Percentiles rank a stretch among this genome's conserved stretches.
These are phyloP conservation scores for Candida sanyaensis DNA, from an alignment of 1,139 yeast genomes.

Conservation along the genomic window DNA sequence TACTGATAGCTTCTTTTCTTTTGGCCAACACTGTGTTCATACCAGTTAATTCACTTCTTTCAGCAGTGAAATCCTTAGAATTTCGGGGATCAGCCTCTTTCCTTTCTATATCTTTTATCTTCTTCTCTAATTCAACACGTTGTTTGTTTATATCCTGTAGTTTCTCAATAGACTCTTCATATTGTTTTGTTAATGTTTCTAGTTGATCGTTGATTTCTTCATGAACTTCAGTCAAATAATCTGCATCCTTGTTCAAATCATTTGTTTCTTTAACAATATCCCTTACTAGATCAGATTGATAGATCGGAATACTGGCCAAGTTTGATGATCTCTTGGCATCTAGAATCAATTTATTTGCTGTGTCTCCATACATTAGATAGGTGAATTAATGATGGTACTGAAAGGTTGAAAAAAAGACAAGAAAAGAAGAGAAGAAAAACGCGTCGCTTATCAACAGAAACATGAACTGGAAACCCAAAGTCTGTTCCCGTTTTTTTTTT, in stretches of 20 bases:
- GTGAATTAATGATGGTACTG: neutral
- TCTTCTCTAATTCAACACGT: neutral
- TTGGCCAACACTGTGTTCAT: neutral
- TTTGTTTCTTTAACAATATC: constrained; percentile 60
- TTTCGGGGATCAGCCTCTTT: neutral
- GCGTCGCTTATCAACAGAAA: too few species aligned
- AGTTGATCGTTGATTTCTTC: constrained; percentile 2
- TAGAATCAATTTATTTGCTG: constrained; percentile 74
- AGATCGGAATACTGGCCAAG: constrained; percentile 68
- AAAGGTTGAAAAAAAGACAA: too few species aligned
- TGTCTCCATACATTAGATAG: constrained; percentile 78
- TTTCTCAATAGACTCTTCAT: constrained; percentile 3
- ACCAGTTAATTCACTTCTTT: neutral
- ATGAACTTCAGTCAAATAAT: constrained; percentile 24
- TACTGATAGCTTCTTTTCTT: neutral
- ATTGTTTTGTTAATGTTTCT: constrained; percentile 11
- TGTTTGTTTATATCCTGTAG: neutral
- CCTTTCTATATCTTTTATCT: neutral
- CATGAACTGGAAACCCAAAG: too few species aligned
- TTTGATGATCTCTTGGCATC: constrained; percentile 82
- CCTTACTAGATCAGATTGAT: constrained; percentile 75
- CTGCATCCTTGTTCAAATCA: constrained; percentile 57
- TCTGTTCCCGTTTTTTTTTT: too few species aligned
- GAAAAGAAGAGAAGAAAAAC: too few species aligned
- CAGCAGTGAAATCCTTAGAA: neutral